Base-by-base conservation (phyloP, 257 asterid species). In the Rauvolfia tetraphylla region DNA sequence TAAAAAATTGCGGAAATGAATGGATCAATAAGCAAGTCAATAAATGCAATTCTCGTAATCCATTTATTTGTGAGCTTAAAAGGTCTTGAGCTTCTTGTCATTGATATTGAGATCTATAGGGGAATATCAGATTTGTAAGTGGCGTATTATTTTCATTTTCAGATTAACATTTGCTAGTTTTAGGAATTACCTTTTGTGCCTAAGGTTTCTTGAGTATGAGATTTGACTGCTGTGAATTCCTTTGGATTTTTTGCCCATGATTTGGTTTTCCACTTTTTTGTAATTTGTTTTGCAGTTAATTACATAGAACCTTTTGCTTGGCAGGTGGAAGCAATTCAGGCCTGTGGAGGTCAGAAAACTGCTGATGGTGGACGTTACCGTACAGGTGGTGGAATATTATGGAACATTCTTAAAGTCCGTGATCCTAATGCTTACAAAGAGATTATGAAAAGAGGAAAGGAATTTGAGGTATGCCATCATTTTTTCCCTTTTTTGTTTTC, bases 281-380 rank as follows among this genome's bases (percentile, higher is more conserved):
- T 67, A 23, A 38, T 3, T 67, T 53, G 7, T 53, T 67, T n/a
- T 38, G 22, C 27, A 67, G 72, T 22, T 66, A 66, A 36, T 67
- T 8, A 67, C 18, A 10, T 67, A 27, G n/a, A 67, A 67, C 51
- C 72, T 67, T 65, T 22, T 67, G 79, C 63, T 56, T 23, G 87
- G 81, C 84, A 93, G 99, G 98, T 95, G 73, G 96, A 93, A 75
- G 99, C 97, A 67, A 90, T 95, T 83, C 98, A 87, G 87, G 87
- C 90, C 67, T 93, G 96, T 87, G 99, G 98, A 41, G 98, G 99
- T 46, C 97, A 95, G 85, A 91, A 89, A 86, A 91, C 96, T 46
- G 80, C 84, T 20, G 96, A 89, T 84, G 97, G 97, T 31, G 79
- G 77, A 77, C 97, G 97, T 36, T 84, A 58, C 46, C 92, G 97